phyloP scores from a whole-genome alignment of 1,284 basidiomycete species.

The Malassezia globosa region DNA sequence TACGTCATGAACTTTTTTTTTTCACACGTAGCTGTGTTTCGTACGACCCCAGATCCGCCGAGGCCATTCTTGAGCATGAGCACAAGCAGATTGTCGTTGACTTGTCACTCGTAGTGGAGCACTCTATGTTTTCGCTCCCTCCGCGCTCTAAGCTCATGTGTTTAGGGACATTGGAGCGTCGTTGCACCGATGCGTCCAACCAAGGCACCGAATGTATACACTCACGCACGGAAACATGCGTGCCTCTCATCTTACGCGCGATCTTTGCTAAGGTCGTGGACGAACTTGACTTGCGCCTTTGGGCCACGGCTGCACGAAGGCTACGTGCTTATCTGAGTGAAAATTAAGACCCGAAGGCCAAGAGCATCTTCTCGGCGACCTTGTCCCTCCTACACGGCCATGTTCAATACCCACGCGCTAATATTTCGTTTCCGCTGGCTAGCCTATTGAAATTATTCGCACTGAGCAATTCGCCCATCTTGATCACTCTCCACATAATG shows the following conservation, averaged over 20 bases:
- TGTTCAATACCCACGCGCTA: neutral
- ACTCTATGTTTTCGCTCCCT: neutral
- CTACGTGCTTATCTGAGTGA: neutral
- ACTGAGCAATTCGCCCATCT: neutral
- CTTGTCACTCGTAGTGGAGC: conserved; percentile 7
- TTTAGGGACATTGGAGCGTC: conserved; percentile 7
- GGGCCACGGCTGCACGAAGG: conserved; percentile 9
- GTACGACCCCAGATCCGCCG: conserved; percentile 1
- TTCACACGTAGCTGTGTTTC: conserved; percentile 12
- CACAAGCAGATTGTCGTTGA: conserved; percentile 2
- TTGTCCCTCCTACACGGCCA: no score
- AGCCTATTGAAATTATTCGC: no score
- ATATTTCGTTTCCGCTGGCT: no score
- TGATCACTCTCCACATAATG: neutral
- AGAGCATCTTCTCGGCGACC: no score
- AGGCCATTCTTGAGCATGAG: conserved; percentile 9
- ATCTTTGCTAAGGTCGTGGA: conserved; percentile 9
- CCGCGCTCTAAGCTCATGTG: conserved; percentile 11
- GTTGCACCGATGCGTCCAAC: neutral
- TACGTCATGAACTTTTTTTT: neutral
- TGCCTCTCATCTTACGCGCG: conserved; percentile 2
- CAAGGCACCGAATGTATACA: no score
- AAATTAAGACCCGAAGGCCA: neutral
- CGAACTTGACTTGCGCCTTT: conserved; percentile 12
- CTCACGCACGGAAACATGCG: neutral